Conservation (phyloP, 805 yeast genomes). For the Yarrowia bubula region DNA sequence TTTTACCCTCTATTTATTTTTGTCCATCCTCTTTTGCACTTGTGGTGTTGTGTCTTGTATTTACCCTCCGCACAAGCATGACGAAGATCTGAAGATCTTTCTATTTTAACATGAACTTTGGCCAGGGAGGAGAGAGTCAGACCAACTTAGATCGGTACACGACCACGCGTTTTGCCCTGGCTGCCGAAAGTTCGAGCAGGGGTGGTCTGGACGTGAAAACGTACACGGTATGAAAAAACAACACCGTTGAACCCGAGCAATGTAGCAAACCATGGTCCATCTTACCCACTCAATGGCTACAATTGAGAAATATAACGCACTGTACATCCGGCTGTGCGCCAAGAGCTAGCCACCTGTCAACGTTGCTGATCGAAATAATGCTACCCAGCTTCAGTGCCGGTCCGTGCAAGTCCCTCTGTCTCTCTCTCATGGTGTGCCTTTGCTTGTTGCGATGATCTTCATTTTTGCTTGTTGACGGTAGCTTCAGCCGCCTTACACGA, state of each 20-base stretch:
- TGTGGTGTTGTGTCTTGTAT: background rate
- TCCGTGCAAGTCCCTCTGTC: background rate
- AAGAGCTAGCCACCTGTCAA: background rate
- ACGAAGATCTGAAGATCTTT: constrained; percentile 2
- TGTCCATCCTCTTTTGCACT: constrained; percentile 13
- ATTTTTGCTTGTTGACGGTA: background rate
- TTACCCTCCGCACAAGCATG: constrained; percentile 1
- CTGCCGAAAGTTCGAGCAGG: constrained; percentile 15
- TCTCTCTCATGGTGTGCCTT: background rate
- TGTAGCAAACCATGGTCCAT: background rate
- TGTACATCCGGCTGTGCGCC: background rate
- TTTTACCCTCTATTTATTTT: background rate
- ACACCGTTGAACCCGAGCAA: background rate
- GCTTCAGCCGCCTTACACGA: constrained; percentile 23
- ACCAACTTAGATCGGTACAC: background rate
- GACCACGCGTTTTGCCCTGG: constrained; percentile 13
- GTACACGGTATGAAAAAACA: background rate
- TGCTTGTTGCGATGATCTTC: constrained; percentile 9
- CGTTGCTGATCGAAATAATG: background rate
- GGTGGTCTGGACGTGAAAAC: background rate
- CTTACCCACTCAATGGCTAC: background rate
- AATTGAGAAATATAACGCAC: background rate
- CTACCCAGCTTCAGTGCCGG: background rate
- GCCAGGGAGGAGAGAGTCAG: background rate
- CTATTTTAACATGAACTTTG: background rate